A percentile compares a stretch with the other conserved stretches of the same genome.
phyloP scores from a whole-genome alignment of 2,329 filamentous ascomycete genomes.

The Ophiobolus disseminans region DNA sequence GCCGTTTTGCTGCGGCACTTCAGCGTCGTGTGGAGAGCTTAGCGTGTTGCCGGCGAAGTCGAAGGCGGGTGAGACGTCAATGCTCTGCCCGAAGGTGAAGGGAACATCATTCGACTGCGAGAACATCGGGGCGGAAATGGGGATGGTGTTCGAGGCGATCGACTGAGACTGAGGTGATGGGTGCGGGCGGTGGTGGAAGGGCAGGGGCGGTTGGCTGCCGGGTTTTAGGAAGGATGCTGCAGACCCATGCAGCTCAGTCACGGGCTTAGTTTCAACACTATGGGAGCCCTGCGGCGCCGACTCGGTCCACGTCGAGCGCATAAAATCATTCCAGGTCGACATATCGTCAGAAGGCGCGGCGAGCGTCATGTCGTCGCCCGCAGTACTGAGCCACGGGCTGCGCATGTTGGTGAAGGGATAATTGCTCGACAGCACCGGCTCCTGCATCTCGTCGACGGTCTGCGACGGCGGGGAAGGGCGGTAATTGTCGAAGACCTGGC shows the following conservation, averaged over 20 bases:
- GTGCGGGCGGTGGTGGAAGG: slow-evolving; percentile 34
- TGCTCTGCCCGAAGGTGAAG: slow-evolving; percentile 44
- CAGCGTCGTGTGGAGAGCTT: slow-evolving; percentile 41
- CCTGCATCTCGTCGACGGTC: slow-evolving; percentile 37
- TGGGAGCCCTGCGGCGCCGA: slow-evolving; percentile 39
- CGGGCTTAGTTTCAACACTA: slow-evolving; percentile 28
- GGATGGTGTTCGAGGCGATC: slow-evolving; percentile 22
- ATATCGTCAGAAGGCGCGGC: slow-evolving; percentile 39
- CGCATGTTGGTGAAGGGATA: slow-evolving; percentile 43
- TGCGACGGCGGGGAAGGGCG: slow-evolving; percentile 25
- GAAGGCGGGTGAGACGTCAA: slow-evolving; percentile 43
- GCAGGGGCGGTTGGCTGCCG: slow-evolving; percentile 34
- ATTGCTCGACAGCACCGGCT: slow-evolving; percentile 43
- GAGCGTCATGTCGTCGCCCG: slow-evolving; percentile 43
- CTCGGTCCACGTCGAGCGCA: slow-evolving; percentile 56
- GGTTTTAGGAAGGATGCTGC: slow-evolving; percentile 36
- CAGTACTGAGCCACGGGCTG: slow-evolving; percentile 44
- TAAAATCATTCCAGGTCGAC: slow-evolving; percentile 56
- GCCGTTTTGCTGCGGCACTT: slow-evolving; percentile 35
- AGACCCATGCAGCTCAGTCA: slow-evolving; percentile 36
- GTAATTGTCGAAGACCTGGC: slow-evolving; percentile 48
- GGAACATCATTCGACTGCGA: slow-evolving; percentile 27
- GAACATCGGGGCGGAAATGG: slow-evolving; percentile 33
- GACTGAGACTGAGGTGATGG: slow-evolving; percentile 23
- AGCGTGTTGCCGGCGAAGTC: slow-evolving; percentile 40